Evolutionary conservation across 257 asterid genomes (phyloP).

Genomic region (Vinca minor): DNA sequence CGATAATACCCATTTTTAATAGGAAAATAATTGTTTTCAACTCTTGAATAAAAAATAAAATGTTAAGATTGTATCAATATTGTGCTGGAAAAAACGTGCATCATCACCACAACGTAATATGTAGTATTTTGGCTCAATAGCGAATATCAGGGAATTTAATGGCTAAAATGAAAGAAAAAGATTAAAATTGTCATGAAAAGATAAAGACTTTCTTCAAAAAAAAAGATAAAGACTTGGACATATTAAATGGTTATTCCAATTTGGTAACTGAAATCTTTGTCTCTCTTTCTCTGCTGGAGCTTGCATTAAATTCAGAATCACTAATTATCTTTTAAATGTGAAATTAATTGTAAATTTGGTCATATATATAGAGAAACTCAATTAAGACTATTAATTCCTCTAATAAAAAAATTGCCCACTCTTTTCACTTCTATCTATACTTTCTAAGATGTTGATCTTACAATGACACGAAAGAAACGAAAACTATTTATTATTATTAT

Average conservation of each 20-base stretch:
- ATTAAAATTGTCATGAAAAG: no score
- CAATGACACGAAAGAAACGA: no score
- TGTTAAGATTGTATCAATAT: no score
- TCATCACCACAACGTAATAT: no score
- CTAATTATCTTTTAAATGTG: constrained; percentile 13
- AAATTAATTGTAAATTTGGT: no score
- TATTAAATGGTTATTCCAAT: constrained; percentile 11
- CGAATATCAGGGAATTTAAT: neutral
- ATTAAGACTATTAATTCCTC: neutral
- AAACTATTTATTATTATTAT: neutral
- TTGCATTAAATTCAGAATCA: constrained; percentile 14
- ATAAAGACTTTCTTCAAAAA: no score
- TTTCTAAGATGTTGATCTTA: no score
- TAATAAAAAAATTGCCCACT: neutral
- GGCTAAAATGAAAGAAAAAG: constrained; percentile 1
- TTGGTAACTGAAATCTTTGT: constrained; percentile 22
- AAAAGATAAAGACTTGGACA: neutral
- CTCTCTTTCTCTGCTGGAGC: neutral
- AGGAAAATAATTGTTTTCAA: no score
- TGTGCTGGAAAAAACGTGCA: no score
- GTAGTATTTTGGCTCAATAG: neutral
- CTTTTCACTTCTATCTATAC: no score
- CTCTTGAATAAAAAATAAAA: no score
- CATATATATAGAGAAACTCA: neutral
- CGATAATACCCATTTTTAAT: no score